phyloP scores from a whole-genome alignment of 257 asterid species.

The Fraxinus quadrangulata region DNA sequence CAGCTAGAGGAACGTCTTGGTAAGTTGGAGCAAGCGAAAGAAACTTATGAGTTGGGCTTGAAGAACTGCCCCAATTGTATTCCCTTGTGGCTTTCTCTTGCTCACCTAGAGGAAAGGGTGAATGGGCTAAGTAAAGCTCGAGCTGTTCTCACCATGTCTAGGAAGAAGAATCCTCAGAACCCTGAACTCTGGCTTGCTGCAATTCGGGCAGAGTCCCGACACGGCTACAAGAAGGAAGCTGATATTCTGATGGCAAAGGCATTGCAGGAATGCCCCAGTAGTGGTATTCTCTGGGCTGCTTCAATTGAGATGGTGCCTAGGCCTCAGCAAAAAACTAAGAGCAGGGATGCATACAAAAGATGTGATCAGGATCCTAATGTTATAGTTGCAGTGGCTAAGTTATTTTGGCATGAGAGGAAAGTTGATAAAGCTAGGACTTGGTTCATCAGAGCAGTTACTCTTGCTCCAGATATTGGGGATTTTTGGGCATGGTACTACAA shows the following conservation, averaged over 20 bases:
- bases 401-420: slow-evolving; percentile 88
- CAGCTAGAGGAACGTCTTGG: slow-evolving; percentile 82
- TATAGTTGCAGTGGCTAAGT: slow-evolving; percentile 72
- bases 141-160: slow-evolving; percentile 78
- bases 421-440: slow-evolving; percentile 76
- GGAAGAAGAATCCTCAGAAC: slow-evolving; percentile 76
- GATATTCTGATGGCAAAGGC: slow-evolving; percentile 89
- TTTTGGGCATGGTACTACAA: slow-evolving; percentile 83
- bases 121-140: slow-evolving; percentile 75
- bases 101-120: slow-evolving; percentile 75
- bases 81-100: slow-evolving; percentile 84
- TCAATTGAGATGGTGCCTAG: slow-evolving; percentile 76
- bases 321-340: slow-evolving; percentile 66
- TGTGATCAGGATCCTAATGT: slow-evolving; percentile 77
- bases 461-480: slow-evolving; percentile 86
- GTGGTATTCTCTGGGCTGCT: slow-evolving; percentile 85
- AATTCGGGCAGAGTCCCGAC: slow-evolving; percentile 74
- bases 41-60: slow-evolving; percentile 62
- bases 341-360: slow-evolving; percentile 66
- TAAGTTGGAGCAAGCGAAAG: slow-evolving; percentile 65
- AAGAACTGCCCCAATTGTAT: slow-evolving; percentile 67
- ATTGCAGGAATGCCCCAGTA: slow-evolving; percentile 80
- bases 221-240: slow-evolving; percentile 78
- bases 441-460: slow-evolving; percentile 76
- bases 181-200: slow-evolving; percentile 95